phyloP scores from a whole-genome alignment of 495 filamentous ascomycete genomes.

The Schizothecium vesticola region DNA sequence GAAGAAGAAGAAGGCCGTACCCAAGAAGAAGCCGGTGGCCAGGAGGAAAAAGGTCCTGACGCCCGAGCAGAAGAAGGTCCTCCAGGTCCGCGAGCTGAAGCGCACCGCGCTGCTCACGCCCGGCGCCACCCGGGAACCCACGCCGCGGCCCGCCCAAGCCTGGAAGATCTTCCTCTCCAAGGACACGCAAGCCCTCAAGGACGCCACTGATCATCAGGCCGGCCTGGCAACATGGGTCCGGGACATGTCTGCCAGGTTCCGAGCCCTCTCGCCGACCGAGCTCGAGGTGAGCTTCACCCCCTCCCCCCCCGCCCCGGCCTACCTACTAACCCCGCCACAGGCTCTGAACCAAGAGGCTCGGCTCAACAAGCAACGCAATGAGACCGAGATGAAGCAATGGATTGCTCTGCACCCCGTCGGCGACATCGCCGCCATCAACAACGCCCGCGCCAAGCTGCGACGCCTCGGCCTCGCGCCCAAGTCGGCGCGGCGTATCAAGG shows the following conservation, averaged over 20 bases:
- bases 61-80: neutral
- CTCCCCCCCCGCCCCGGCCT: neutral
- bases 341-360: conserved; percentile 42
- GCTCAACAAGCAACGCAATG: conserved; percentile 42
- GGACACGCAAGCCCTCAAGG: neutral
- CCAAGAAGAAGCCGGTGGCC: conserved; percentile 14
- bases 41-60: conserved; percentile 13
- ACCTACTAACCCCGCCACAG: conserved; percentile 19
- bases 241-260: conserved; percentile 16
- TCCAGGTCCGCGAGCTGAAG: conserved; percentile 5
- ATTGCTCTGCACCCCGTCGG: conserved; percentile 50
- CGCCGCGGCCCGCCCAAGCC: too few species aligned
- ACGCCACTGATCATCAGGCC: neutral
- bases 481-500: conserved; percentile 34
- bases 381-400: conserved; percentile 51
- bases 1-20: conserved; percentile 3
- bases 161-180: neutral
- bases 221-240: neutral
- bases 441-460: conserved; percentile 50
- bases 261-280: conserved; percentile 24
- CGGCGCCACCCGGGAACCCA: conserved; percentile 2
- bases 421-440: conserved; percentile 58
- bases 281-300: conserved; percentile 23
- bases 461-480: conserved; percentile 13
- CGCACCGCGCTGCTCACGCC: neutral